Percentiles rank a stretch among this genome's conserved stretches.
Evolutionary conservation across 257 asterid species (phyloP).

Genomic region (Solanum microdontum): DNA sequence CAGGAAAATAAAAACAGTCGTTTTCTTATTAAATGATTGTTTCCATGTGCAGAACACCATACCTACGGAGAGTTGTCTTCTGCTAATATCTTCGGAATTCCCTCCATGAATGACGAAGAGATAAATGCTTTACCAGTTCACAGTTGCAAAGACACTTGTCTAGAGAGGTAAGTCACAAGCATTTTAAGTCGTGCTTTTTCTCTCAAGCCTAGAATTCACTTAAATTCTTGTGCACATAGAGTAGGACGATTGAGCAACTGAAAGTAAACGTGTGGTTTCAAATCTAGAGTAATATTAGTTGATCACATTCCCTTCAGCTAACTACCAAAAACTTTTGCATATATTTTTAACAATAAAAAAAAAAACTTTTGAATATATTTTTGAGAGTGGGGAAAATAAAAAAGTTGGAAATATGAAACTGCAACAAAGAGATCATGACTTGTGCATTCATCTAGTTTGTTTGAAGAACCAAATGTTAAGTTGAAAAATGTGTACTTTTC

Average conservation of each 20-base stretch:
- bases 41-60: neutral
- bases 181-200: neutral
- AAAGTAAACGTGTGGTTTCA: neutral
- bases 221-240: neutral
- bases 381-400: neutral
- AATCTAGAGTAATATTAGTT: neutral
- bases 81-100: neutral
- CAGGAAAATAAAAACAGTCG: neutral
- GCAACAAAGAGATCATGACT: neutral
- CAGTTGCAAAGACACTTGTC: neutral
- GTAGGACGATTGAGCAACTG: neutral
- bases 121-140: neutral
- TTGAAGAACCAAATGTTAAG: neutral
- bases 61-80: neutral
- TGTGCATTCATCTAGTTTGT: neutral
- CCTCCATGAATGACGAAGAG: neutral
- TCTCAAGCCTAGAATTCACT: neutral
- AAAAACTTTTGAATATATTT: neutral
- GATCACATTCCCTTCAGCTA: neutral
- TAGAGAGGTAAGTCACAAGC: neutral
- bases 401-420: neutral
- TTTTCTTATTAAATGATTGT: neutral
- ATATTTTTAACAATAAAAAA: neutral
- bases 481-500: neutral
- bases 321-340: neutral